These are phyloP conservation scores for Tulasnella sp. DNA, from an alignment of 768 basidiomycete genomes.

Conservation along the genomic window DNA sequence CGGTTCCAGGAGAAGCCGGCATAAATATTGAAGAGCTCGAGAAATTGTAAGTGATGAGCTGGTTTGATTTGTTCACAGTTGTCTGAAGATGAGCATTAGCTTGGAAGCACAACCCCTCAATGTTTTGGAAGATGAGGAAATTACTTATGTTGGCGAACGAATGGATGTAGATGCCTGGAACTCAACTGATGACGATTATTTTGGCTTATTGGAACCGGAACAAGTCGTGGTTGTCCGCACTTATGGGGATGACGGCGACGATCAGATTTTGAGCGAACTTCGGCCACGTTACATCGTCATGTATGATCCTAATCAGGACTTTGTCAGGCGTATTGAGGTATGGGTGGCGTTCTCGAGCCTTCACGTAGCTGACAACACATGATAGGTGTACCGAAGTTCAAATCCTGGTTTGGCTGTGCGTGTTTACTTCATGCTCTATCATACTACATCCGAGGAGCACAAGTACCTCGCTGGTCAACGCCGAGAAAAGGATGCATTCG, in stretches of 20 bases:
- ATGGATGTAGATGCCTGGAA: not conserved
- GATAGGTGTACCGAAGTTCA: conserved; percentile 72
- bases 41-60: conserved; percentile 38
- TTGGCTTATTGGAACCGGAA: conserved; percentile 64
- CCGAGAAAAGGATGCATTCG: conserved; percentile 88
- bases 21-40: conserved; percentile 38
- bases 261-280: conserved; percentile 73
- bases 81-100: too few species aligned
- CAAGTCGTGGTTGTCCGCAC: conserved; percentile 75
- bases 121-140: not conserved
- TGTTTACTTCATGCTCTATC: conserved; percentile 94
- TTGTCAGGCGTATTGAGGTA: conserved; percentile 84
- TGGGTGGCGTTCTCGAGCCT: conserved; percentile 17
- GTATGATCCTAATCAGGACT: conserved; percentile 90
- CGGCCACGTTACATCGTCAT: conserved; percentile 87
- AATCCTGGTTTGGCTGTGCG: conserved; percentile 72
- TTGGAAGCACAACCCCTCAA: too few species aligned
- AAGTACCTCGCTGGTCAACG: conserved; percentile 81
- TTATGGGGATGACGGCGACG: conserved; percentile 88
- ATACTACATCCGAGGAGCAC: conserved; percentile 87
- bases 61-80: too few species aligned
- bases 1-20: conserved; percentile 25
- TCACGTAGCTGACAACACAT: not conserved
- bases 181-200: conserved; percentile 36
- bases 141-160: not conserved